Percentiles rank a stretch among this genome's conserved stretches.
Evolutionary conservation across 2,329 filamentous ascomycete species (phyloP).

Genomic region (Diplodia seriata): DNA sequence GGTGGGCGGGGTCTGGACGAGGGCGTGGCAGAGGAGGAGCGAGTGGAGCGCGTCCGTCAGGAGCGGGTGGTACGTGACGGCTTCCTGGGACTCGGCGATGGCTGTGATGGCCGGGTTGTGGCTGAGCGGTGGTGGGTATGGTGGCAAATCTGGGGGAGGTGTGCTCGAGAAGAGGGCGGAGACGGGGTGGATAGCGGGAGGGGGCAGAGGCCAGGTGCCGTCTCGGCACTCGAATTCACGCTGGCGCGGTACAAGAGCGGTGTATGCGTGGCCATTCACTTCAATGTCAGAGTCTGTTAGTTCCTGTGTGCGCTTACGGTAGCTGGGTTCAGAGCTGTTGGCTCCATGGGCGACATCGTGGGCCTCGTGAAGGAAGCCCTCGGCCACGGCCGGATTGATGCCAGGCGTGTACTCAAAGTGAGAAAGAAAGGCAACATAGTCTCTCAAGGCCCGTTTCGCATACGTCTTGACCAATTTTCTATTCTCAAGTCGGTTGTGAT

Average conservation of each 20-base stretch:
- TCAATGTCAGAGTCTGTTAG: constrained; percentile 8
- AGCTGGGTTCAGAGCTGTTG: constrained; percentile 3
- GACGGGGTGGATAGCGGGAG: constrained; percentile 60
- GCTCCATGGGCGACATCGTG: constrained; percentile 57
- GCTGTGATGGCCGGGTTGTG: not conserved
- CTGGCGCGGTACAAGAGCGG: constrained; percentile 28
- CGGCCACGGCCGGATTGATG: constrained; percentile 65
- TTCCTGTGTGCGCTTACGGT: constrained; percentile 3
- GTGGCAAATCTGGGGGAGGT: constrained; percentile 70
- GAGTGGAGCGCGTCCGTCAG: constrained; percentile 80
- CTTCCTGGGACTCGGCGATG: constrained; percentile 57
- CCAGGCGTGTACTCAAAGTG: constrained; percentile 81
- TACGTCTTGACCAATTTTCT: constrained; percentile 74
- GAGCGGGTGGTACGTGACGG: constrained; percentile 80
- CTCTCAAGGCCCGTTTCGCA: constrained; percentile 77
- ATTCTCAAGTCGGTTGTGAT: constrained; percentile 61
- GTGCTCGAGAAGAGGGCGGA: constrained; percentile 74
- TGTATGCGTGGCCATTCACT: not conserved
- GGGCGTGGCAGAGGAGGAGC: constrained; percentile 77
- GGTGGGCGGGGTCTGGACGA: constrained; percentile 78
- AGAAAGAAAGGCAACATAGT: constrained; percentile 75
- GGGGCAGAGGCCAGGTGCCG: constrained; percentile 49
- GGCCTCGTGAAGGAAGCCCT: constrained; percentile 64
- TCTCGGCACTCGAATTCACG: not conserved
- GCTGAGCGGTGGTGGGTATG: constrained; percentile 61